phyloP scores from a whole-genome alignment of 805 yeast genomes.

The Candida boleticola region DNA sequence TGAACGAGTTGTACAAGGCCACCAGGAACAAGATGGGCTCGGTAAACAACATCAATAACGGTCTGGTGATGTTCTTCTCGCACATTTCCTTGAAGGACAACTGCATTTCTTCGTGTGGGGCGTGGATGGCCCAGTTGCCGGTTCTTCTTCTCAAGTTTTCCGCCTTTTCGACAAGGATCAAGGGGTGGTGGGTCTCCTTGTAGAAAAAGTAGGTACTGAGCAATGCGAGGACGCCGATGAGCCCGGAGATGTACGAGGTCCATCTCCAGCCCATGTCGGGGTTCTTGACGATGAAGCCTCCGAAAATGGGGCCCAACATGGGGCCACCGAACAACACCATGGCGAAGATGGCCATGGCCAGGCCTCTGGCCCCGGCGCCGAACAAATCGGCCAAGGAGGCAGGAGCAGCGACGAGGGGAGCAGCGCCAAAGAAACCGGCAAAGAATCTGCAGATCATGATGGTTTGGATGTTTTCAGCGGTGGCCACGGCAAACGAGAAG shows the following conservation, averaged over 20 bases:
- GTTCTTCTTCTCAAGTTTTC: slow-evolving; percentile 37
- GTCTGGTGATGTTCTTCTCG: slow-evolving; percentile 36
- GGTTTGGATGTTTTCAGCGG: slow-evolving; percentile 72
- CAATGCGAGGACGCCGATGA: slow-evolving; percentile 32
- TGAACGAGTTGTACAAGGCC: slow-evolving; percentile 47
- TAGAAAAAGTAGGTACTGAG: slow-evolving; percentile 26
- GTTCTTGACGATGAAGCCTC: slow-evolving; percentile 39
- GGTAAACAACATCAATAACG: slow-evolving; percentile 33
- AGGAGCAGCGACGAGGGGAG: slow-evolving; percentile 77
- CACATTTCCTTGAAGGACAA: slow-evolving; percentile 30
- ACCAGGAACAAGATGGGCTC: slow-evolving; percentile 44
- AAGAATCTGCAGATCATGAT: slow-evolving; percentile 71
- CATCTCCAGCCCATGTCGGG: slow-evolving; percentile 53
- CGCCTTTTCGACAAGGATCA: slow-evolving; percentile 32
- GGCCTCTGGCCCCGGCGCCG: slow-evolving; percentile 64
- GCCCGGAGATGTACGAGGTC: slow-evolving; percentile 51
- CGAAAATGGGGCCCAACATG: slow-evolving; percentile 70
- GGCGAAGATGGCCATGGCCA: slow-evolving; percentile 69
- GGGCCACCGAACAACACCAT: slow-evolving; percentile 79
- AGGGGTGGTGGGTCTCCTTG: slow-evolving; percentile 41
- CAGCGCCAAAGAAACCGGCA: slow-evolving; percentile 75
- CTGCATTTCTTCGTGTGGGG: slow-evolving; percentile 35
- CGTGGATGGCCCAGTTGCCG: slow-evolving; percentile 38
- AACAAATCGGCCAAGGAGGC: slow-evolving; percentile 85
- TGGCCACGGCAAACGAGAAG: slow-evolving; percentile 58